Base-by-base conservation (phyloP, 1,284 basidiomycete genomes). In the Irpex sp. region DNA sequence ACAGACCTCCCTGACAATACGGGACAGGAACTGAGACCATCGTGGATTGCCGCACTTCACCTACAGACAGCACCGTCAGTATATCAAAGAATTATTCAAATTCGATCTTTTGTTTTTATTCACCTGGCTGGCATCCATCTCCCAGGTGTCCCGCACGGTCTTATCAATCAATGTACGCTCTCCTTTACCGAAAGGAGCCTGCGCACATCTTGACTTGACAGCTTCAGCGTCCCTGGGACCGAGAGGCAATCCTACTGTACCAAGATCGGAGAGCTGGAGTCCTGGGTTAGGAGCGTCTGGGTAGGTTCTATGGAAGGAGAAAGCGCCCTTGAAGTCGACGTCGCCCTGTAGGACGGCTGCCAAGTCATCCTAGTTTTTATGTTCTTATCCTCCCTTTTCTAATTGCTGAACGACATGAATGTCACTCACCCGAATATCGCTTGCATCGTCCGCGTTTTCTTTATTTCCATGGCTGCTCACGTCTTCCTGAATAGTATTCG, bases 1-100 rank as follows among this genome's bases (percentile, higher is more conserved):
- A 38, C 77, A 78, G 2, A 79, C 74, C 11, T 69, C 55, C 19
- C 17, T 31, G n/a, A 58, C 62, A 21, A 52, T n/a, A 5, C 48
- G 11, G 8, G 13, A 13, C 26, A 65, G 21, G 44, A 60, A 63
- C 6, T 17, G 4, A 17, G 56, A 15, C 64, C 64, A 65, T 5
- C 48, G 17, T 17, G 62, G 55, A 44, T 63, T 65, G 2, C 17
- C 26, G 26, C 63, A 60, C 7, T 37, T 38, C 4, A 65, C 56
- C 64, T 65, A 13, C 6, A 48, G 31, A n/a, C 5, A 15, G 2
- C 15, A 44, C 2, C 15, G 40, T 15, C 4, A 9, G 40, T 15
- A 44, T 2, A 9, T 44, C 4, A 44, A 26, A 26, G 21, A 26
- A 26, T 26, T 26, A 26, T 26, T 26, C 3, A 26, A 26, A 26